A percentile compares a stretch with the other conserved stretches of the same genome.
Conservation (phyloP, 1,284 basidiomycete genomes). For the Ceratobasidium sp. region DNA sequence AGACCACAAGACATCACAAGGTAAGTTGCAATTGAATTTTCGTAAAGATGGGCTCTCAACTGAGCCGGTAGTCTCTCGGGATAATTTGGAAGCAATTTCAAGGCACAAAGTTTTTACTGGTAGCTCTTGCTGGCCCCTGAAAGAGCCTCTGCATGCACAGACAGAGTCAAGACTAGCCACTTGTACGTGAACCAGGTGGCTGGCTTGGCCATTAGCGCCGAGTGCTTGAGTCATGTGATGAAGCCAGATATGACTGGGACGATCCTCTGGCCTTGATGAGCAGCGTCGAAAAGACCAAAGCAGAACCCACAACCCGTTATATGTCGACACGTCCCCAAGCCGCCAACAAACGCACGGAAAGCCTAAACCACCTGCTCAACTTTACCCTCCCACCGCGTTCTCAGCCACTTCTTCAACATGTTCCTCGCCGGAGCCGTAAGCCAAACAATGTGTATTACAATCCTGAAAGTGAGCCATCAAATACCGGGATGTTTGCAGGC, state of each 20-base stretch:
- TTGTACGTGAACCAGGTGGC: neutral
- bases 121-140: neutral
- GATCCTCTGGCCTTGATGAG: conserved; percentile 15
- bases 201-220: conserved; percentile 11
- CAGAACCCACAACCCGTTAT: conserved; percentile 26
- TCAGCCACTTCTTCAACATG: conserved; percentile 59
- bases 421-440: conserved; percentile 78
- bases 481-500: conserved; percentile 7
- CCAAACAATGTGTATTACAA: conserved; percentile 58
- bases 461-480: conserved; percentile 41
- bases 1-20: neutral
- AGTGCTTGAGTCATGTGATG: conserved; percentile 23
- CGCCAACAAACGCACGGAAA: conserved; percentile 33
- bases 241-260: conserved; percentile 29
- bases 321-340: conserved; percentile 37
- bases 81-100: neutral
- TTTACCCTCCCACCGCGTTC: conserved; percentile 56
- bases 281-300: conserved; percentile 30
- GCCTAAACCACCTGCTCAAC: conserved; percentile 50
- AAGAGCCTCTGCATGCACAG: neutral
- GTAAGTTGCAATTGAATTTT: neutral
- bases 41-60: conserved; percentile 32
- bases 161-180: neutral
- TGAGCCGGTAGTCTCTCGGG: neutral
- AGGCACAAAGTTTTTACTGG: neutral